phyloP scores from a whole-genome alignment of 192 early-diverging fungal genomes.

The Podila minutissima region DNA sequence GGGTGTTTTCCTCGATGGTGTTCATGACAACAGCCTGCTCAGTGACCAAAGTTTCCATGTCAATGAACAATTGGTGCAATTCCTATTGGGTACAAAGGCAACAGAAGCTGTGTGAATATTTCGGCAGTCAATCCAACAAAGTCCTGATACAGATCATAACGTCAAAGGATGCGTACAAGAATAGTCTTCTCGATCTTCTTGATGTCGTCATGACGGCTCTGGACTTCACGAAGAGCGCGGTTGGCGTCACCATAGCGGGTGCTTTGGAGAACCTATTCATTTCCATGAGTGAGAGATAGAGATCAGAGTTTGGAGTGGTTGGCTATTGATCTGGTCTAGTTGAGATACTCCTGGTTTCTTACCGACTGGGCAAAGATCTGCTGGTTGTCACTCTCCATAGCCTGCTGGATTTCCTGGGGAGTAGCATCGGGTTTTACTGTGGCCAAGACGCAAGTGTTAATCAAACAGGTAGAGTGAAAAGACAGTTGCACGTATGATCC shows the following conservation, averaged over 20 bases:
- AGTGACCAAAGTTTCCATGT: constrained; percentile 86
- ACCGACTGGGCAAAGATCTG: constrained; percentile 88
- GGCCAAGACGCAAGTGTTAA: neutral
- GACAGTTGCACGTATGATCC: neutral
- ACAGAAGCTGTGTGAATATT: neutral
- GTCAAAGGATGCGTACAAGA: constrained; percentile 55
- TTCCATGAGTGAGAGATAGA: neutral
- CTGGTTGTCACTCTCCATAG: constrained; percentile 75
- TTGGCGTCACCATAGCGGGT: constrained; percentile 77
- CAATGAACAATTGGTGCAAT: constrained; percentile 88
- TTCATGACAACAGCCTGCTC: constrained; percentile 79
- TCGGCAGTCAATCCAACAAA: neutral
- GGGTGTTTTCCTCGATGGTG: constrained; percentile 74
- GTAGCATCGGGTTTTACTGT: constrained; percentile 86
- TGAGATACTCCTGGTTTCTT: neutral
- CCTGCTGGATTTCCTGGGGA: constrained; percentile 77
- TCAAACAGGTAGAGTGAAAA: neutral
- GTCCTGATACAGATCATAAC: too few relatives aligned
- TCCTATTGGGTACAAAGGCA: constrained; percentile 59
- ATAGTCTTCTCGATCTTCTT: constrained; percentile 90
- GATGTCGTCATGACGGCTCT: constrained; percentile 86
- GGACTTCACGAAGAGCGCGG: constrained; percentile 82
- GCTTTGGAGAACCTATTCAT: constrained; percentile 70
- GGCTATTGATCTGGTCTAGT: neutral
- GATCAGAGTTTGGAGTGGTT: neutral